Evolutionary conservation across 139 green algal species (phyloP).

Genomic region (Helicosporidium sp.): DNA sequence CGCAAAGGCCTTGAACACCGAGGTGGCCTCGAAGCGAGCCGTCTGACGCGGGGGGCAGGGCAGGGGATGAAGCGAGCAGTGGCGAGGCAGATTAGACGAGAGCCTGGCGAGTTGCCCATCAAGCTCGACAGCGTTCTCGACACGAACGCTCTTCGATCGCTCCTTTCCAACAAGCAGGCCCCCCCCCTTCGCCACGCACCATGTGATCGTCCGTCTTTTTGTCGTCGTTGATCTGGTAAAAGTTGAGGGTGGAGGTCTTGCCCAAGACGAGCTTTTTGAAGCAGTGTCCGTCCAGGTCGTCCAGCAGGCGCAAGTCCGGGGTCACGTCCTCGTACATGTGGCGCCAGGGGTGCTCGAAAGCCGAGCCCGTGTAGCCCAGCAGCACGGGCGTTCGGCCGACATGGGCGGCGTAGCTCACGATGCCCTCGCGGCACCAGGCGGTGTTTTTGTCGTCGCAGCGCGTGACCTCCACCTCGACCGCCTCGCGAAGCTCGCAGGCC

Average conservation of each 20-base stretch:
- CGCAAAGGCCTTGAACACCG: constrained; percentile 21
- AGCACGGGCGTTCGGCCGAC: constrained; percentile 12
- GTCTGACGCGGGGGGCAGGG: too few species aligned
- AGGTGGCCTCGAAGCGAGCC: too few species aligned
- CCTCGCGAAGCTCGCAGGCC: constrained; percentile 1
- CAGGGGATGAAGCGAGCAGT: too few species aligned
- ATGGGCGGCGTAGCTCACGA: constrained; percentile 5
- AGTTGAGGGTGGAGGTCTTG: constrained; percentile 23
- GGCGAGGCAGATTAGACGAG: too few species aligned
- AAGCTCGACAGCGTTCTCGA: too few species aligned
- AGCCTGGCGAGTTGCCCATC: too few species aligned
- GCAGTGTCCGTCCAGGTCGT: constrained; percentile 10
- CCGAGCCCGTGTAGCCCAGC: constrained; percentile 7
- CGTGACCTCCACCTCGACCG: constrained; percentile 1
- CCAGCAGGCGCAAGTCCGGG: constrained; percentile 6
- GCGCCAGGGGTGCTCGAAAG: constrained; percentile 15
- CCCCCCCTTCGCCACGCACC: constrained; percentile 1
- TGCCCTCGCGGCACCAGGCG: constrained; percentile 8
- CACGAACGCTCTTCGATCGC: too few species aligned
- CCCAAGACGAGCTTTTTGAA: constrained; percentile 14
- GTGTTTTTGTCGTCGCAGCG: constrained; percentile 6
- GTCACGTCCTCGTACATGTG: constrained; percentile 18
- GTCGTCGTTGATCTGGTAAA: constrained; percentile 16
- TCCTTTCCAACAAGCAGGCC: too few species aligned
- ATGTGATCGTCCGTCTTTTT: neutral